Evolutionary conservation across 768 basidiomycete genomes (phyloP).

Genomic region (Mycena venus): DNA sequence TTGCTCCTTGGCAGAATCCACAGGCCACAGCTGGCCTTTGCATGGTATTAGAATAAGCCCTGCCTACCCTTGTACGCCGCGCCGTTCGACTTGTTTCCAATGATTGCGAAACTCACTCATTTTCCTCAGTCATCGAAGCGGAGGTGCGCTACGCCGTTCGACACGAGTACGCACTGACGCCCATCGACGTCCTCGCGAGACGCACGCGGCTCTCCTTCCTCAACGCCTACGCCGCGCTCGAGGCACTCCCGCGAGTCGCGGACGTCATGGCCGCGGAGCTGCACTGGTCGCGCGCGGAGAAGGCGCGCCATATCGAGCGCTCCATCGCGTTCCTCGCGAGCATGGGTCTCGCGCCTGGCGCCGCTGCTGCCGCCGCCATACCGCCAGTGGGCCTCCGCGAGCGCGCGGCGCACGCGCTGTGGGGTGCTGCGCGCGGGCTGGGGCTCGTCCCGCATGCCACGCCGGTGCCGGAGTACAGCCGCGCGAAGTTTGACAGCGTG

Average conservation of each 20-base stretch:
- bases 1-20: conserved; percentile 82
- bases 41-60: conserved; percentile 81
- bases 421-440: conserved; percentile 58
- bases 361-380: conserved; percentile 43
- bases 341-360: conserved; percentile 85
- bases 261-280: conserved; percentile 93
- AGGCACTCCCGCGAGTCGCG: conserved; percentile 87
- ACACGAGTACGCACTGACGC: conserved; percentile 94
- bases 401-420: conserved; percentile 38
- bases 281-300: conserved; percentile 75
- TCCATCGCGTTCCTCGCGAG: conserved; percentile 79
- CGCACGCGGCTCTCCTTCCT: conserved; percentile 94
- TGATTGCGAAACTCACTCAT: background rate
- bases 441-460: conserved; percentile 45
- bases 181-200: conserved; percentile 92
- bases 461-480: conserved; percentile 41
- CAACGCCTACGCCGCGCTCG: conserved; percentile 87
- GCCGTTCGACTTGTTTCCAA: conserved; percentile 36
- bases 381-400: conserved; percentile 38
- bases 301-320: conserved; percentile 67
- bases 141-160: conserved; percentile 92
- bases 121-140: conserved; percentile 81
- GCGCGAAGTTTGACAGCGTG: conserved; percentile 60
- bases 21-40: conserved; percentile 87
- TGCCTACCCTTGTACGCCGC: conserved; percentile 79